phyloP scores from a whole-genome alignment of 352 stramenopile genomes.

The Blastocystis hominis region DNA sequence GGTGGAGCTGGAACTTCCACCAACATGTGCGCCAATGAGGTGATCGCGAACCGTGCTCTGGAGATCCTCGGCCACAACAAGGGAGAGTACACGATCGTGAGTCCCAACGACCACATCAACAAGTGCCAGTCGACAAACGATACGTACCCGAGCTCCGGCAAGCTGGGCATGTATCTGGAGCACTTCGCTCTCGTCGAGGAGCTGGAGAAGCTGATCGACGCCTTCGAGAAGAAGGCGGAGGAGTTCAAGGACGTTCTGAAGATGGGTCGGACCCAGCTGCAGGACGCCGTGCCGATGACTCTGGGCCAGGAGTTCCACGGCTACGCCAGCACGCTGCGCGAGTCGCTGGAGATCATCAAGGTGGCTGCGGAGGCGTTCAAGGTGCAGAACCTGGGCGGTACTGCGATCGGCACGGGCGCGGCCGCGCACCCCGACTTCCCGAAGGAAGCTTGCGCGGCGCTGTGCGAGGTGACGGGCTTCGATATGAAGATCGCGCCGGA shows the following conservation, averaged over 20 bases:
- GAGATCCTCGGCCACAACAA: not conserved
- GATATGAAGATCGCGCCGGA: slow-evolving; percentile 17
- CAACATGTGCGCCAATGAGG: too few relatives aligned
- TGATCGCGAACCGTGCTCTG: too few relatives aligned
- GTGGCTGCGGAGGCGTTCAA: slow-evolving; percentile 64
- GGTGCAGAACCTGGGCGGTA: slow-evolving; percentile 66
- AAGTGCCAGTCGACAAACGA: slow-evolving; percentile 71
- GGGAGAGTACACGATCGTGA: slow-evolving; percentile 21
- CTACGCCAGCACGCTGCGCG: slow-evolving; percentile 66
- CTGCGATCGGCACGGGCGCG: slow-evolving; percentile 66
- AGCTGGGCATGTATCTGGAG: slow-evolving; percentile 64
- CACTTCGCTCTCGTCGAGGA: slow-evolving; percentile 60
- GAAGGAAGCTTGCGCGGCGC: not conserved
- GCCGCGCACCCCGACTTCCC: slow-evolving; percentile 30
- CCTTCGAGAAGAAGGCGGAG: slow-evolving; percentile 63
- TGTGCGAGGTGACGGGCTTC: slow-evolving; percentile 40
- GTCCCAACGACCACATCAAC: slow-evolving; percentile 69
- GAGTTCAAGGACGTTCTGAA: slow-evolving; percentile 64
- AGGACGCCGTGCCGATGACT: slow-evolving; percentile 67
- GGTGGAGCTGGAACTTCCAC: too few relatives aligned
- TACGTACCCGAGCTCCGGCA: slow-evolving; percentile 66
- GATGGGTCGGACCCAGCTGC: slow-evolving; percentile 66
- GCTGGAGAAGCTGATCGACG: slow-evolving; percentile 63
- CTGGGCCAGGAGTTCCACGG: too few relatives aligned
- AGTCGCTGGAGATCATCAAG: slow-evolving; percentile 66